Conservation (phyloP, 345 rosid species). For the Garcia nutans region DNA sequence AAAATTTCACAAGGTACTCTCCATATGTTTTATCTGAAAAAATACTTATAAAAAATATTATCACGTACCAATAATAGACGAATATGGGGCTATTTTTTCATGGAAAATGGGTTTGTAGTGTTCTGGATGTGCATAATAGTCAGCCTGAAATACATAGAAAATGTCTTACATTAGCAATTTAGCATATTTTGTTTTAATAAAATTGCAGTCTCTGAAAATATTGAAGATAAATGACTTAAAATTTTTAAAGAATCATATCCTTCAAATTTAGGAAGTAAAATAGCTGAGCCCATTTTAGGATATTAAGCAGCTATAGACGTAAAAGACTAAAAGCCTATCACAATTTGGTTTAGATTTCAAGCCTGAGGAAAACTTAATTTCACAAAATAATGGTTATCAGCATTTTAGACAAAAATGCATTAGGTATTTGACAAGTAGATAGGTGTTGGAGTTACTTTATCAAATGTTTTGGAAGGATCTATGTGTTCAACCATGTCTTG, state of each 20-base stretch:
- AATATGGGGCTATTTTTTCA: slow-evolving; percentile 69
- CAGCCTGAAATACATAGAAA: slow-evolving; percentile 50
- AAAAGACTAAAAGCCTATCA: background rate
- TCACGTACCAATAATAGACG: slow-evolving; percentile 73
- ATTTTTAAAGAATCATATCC: too few relatives aligned
- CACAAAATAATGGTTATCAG: background rate
- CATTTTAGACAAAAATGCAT: background rate
- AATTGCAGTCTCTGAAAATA: background rate
- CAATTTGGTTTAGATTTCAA: background rate
- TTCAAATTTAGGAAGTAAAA: background rate
- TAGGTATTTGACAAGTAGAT: background rate
- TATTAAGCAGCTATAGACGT: background rate
- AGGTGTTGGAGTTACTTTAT: slow-evolving; percentile 49
- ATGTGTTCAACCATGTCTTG: slow-evolving; percentile 77
- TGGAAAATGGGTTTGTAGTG: slow-evolving; percentile 80
- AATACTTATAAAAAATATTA: slow-evolving; percentile 14
- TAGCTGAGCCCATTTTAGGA: background rate
- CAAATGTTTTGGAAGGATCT: slow-evolving; percentile 64
- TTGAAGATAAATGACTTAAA: background rate
- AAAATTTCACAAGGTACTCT: background rate
- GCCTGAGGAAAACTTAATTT: background rate
- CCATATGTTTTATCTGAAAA: slow-evolving; percentile 14
- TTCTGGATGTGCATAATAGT: slow-evolving; percentile 91
- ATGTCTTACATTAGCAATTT: background rate
- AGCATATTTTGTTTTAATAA: background rate